phyloP scores from a whole-genome alignment of 78 protist species.

The Planoprotostelium fungivorum region DNA sequence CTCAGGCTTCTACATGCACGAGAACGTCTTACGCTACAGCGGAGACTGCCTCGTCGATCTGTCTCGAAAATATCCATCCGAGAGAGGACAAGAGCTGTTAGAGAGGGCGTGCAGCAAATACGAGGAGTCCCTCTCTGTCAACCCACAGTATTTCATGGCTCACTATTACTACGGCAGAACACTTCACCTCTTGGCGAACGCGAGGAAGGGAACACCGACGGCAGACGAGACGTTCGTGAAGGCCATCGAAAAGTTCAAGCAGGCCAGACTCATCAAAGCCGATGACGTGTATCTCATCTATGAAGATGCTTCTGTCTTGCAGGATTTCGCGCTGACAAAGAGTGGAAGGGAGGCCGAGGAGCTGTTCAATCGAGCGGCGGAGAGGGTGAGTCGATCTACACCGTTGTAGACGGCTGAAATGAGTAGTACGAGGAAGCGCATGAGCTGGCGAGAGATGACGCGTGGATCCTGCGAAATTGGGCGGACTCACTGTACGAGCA shows the following conservation, averaged over 20 bases:
- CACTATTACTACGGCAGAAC: neutral
- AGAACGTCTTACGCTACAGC: neutral
- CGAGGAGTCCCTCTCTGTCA: neutral
- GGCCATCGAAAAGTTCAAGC: neutral
- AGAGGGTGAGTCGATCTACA: neutral
- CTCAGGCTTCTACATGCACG: neutral
- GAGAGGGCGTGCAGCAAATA: neutral
- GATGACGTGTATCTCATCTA: neutral
- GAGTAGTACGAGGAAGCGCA: neutral
- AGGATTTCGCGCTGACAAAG: neutral
- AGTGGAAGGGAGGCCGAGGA: neutral
- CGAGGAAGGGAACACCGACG: neutral
- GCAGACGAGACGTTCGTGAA: neutral
- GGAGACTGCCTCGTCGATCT: neutral
- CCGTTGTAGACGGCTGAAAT: too few relatives aligned
- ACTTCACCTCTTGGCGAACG: neutral
- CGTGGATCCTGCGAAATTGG: neutral
- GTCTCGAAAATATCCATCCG: neutral
- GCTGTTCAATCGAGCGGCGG: neutral
- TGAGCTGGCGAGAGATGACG: neutral
- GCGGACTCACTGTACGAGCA: neutral
- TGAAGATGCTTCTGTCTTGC: neutral
- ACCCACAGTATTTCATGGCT: neutral
- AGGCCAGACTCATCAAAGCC: neutral
- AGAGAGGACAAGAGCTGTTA: neutral